phyloP scores from a whole-genome alignment of 306 rosid genomes.

The Lotus japonicus region DNA sequence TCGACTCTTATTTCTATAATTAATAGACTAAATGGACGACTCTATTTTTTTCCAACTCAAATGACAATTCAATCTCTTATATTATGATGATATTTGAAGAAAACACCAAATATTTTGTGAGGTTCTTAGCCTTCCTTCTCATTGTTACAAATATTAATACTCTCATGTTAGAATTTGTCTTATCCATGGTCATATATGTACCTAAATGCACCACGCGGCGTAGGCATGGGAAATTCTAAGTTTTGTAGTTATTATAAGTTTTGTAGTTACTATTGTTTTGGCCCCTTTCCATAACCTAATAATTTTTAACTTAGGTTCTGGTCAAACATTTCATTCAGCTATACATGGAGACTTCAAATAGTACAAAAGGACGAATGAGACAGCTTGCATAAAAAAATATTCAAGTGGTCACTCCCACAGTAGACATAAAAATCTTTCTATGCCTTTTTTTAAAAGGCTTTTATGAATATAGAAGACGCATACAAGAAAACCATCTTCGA shows the following conservation, averaged over 20 bases:
- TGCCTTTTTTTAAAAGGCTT: background rate
- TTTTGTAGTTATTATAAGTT: conserved; percentile 7
- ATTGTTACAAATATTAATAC: too few species aligned
- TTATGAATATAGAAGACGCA: background rate
- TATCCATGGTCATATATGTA: background rate
- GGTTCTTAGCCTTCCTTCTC: background rate
- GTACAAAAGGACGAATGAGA: conserved; percentile 29
- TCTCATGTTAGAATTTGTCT: background rate
- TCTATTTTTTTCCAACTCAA: too few species aligned
- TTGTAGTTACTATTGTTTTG: conserved; percentile 3
- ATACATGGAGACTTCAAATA: background rate
- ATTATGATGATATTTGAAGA: too few species aligned
- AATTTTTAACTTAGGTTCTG: background rate
- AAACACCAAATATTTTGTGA: too few species aligned
- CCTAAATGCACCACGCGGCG: conserved; percentile 18
- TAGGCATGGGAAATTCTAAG: background rate
- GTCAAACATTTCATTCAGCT: conserved; percentile 32
- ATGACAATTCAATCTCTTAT: too few species aligned
- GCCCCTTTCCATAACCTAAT: background rate
- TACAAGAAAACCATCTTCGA: background rate
- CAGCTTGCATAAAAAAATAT: conserved; percentile 9
- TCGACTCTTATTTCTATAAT: too few species aligned
- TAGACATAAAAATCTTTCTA: conserved; percentile 33
- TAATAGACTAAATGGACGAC: too few species aligned
- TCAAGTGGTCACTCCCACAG: conserved; percentile 17